Evolutionary conservation across 1,139 yeast genomes (phyloP), one percentile per base, ranked within the genome.

Genomic region (Zhuliangozyma blackwelliae): DNA sequence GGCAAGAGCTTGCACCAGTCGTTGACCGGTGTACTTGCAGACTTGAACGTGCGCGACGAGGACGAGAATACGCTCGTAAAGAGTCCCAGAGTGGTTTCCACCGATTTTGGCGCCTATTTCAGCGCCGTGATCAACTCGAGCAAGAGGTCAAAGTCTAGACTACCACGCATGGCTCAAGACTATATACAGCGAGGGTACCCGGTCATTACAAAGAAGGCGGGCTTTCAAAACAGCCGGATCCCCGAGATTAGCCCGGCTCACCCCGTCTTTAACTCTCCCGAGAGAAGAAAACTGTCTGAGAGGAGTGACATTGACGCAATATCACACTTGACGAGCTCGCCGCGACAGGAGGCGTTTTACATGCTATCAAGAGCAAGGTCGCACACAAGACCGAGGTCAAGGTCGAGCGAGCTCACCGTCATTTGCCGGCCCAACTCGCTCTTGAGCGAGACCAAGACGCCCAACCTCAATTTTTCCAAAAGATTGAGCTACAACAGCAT

Each of bases 191-290:
- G 37, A 21, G 61, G 60, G 4, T 49, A 51, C 16, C 64, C 63
- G 1, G 45, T 48, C 1, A 51, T 63, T 25, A 46, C 52, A 29
- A 64, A 63, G 40, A 45, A 39, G 30, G 28, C 34, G 10, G 37
- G 39, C 22, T 30, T 35, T n/a, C 39, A 35, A 10, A 41, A 39
- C 5, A 41, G 59, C 5, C 46, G 43, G 25, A 59, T 68, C 11
- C 72, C 74, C 1, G 51, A 50, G 16, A 63, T 65, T 6, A 53
- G 62, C 26, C 57, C 60, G 0, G 45, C 50, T 8, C 69, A 65
- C 40, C 60, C 63, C 1, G 60, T 61, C 2, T 64, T 61, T 25
- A 11, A n/a, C 11, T 25, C 27, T 8, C 27, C 27, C 27, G 12
- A 25, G 27, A 8, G 27, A 25, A 16, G 16, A 16, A 16, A 16